phyloP scores from a whole-genome alignment of 2,329 filamentous ascomycete species.

The Bipolaris gigantea region DNA sequence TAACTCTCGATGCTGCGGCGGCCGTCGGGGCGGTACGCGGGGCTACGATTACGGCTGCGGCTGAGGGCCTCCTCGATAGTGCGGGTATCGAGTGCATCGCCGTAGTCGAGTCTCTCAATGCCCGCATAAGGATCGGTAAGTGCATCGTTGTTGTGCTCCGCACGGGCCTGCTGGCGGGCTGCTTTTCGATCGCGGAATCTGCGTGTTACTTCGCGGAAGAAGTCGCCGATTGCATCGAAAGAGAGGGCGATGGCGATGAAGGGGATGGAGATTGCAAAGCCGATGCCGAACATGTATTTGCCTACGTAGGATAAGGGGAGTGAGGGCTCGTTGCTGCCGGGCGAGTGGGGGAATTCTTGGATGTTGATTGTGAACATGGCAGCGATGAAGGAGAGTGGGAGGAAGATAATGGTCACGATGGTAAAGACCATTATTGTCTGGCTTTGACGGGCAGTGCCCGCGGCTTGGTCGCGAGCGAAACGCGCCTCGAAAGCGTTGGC shows the following conservation, averaged over 20 bases:
- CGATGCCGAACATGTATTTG: constrained; percentile 60
- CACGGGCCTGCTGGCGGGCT: background rate
- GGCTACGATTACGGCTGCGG: constrained; percentile 30
- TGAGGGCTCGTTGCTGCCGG: constrained; percentile 32
- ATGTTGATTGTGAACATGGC: constrained; percentile 60
- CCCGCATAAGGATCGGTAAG: background rate
- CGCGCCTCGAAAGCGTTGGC: constrained; percentile 68
- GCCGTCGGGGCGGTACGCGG: constrained; percentile 22
- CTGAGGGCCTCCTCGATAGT: constrained; percentile 34
- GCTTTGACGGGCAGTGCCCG: constrained; percentile 60
- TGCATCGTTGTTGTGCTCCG: background rate
- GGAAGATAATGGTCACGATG: constrained; percentile 61
- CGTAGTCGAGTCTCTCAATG: constrained; percentile 16
- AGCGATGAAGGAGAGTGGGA: constrained; percentile 59
- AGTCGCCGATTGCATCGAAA: constrained; percentile 47
- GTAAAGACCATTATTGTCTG: constrained; percentile 63
- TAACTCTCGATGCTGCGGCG: constrained; percentile 37
- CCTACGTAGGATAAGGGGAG: constrained; percentile 56
- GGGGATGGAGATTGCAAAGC: constrained; percentile 57
- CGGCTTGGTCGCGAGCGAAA: constrained; percentile 63
- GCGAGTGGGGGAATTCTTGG: constrained; percentile 49
- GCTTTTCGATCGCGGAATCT: constrained; percentile 18
- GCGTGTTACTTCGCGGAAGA: constrained; percentile 32
- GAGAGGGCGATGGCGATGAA: constrained; percentile 52
- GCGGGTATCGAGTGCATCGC: constrained; percentile 28